phyloP scores from a whole-genome alignment of 352 stramenopile genomes.

The Phytophthora hybrid region DNA sequence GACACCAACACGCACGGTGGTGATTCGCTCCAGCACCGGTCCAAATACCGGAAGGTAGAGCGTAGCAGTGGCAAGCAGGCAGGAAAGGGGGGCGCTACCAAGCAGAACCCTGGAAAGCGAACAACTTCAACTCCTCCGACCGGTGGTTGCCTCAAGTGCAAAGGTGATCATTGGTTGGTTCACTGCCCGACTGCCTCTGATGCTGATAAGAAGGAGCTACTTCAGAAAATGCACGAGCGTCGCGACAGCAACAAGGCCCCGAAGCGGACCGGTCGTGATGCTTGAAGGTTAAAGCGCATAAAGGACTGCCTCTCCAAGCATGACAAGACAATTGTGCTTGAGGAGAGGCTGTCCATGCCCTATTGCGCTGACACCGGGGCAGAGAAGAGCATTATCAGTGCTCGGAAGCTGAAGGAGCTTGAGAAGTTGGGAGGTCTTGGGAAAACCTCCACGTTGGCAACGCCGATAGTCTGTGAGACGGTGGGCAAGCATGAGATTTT shows the following conservation, averaged over 20 bases:
- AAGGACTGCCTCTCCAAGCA: slow-evolving; percentile 23
- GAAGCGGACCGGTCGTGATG: neutral
- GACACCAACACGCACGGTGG: neutral
- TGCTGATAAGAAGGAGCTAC: slow-evolving; percentile 25
- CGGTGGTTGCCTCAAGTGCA: slow-evolving; percentile 20
- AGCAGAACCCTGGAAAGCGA: slow-evolving; percentile 4
- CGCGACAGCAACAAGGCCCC: slow-evolving; percentile 10
- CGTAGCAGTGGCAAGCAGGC: neutral
- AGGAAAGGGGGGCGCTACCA: neutral
- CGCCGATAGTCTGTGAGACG: slow-evolving; percentile 15
- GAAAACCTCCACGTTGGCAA: slow-evolving; percentile 11
- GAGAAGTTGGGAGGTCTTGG: slow-evolving; percentile 14
- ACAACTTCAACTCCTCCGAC: neutral
- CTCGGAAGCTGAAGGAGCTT: slow-evolving; percentile 21
- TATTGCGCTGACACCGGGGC: slow-evolving; percentile 28
- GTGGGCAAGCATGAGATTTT: slow-evolving; percentile 16
- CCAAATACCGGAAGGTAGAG: slow-evolving; percentile 9
- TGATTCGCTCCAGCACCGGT: neutral
- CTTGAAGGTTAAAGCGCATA: slow-evolving; percentile 30
- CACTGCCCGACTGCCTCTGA: slow-evolving; percentile 2
- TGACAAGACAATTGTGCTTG: slow-evolving; percentile 21
- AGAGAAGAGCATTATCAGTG: slow-evolving; percentile 27
- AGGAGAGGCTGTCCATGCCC: slow-evolving; percentile 25
- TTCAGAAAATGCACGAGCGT: slow-evolving; percentile 9
- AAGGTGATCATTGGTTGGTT: slow-evolving; percentile 19